Base-by-base conservation (phyloP, 176 grass and related monocot species). In the Bonia amplexicaulis region DNA sequence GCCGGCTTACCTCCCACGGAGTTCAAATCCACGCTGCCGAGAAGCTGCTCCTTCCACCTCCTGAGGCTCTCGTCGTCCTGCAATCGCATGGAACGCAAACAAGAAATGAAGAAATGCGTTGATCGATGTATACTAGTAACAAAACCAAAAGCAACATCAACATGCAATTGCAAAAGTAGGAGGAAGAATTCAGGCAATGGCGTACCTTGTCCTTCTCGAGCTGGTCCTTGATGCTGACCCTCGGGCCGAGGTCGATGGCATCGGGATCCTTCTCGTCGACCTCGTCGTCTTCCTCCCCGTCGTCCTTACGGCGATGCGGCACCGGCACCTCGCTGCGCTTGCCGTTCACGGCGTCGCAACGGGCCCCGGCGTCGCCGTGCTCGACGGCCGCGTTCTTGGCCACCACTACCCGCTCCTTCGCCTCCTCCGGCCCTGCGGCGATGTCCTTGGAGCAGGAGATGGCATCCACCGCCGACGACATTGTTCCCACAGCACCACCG, bases 11-110 rank as follows among this genome's bases (percentile, higher is more conserved):
- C 97, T 96, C 97, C 97, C 1, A 99, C 93, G 71, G 97, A 92
- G 83, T 91, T 96, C 88, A 99, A 86, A 83, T 99, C 93, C 45
- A 99, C 93, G 76, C 91, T 90, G 71, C 97, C 91, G 4, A 99
- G 62, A 23, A 99, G 92, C 83, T 99, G 93, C 85, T 96, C 93
- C 86, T 99, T 99, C 97, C 97, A 99, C 82, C 88, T 87, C 82
- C 93, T 84, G 29, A 99, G 88, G 87, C 97, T 99, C 91, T 99
- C 97, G 73, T 99, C 97, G 47, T 99, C 97, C 97, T 99, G 69
- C 73, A 12, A 52, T 44, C 51, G 1, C 59, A 57, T 41, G 33
- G 31, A 31, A 37, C 13, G 37, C 33, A n/a, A n/a, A 9, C 19
- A 12, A 25, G 12, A 12, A 75, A 65, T 12, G n/a, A 47, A 51